Base-by-base conservation (phyloP, 2,329 filamentous ascomycete species). In the Ascochyta pisi region DNA sequence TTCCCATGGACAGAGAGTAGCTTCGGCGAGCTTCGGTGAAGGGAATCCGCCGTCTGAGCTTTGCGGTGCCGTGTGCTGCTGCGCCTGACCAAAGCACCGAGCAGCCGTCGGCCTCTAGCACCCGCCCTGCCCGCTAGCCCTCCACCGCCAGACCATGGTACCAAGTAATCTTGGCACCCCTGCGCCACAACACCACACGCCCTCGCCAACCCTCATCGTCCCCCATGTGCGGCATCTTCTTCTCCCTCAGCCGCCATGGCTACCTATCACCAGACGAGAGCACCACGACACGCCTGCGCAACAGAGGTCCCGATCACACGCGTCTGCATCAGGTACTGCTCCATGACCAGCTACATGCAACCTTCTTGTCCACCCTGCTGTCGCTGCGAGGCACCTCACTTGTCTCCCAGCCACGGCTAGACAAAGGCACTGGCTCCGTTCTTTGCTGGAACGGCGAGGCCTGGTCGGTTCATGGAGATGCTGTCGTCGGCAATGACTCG, bases 391-490 rank as follows among this genome's bases (percentile, higher is more conserved):
- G 94, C 24, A 83, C 86, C 45, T 80, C 85, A 59, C 71, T 95
- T 45, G 85, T 88, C 6, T 73, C 78, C 31, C 95, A 98, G 73
- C 95, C 95, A 2, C 83, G 96, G 4, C 74, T 83, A 38, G 84
- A 89, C 62, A 34, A 70, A 3, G 60, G 65, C 0, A 83, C 82
- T 0, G 81, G 82, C 4, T 91, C 89, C 1, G 80, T 91, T 0
- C 81, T 99, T 2, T 97, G 94, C 82, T 99, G 95, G 95, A 99
- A 99, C 70, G 95, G 95, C 39, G 95, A 99, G 73, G 94, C 92
- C 1, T 99, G 95, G 95, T 88, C 84, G 54, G 82, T 96, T 45
- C 77, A 76, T 8, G 82, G 82, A 31, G 66, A 82, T 9, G 67
- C 74, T 1, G 80, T 96, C n/a, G 55, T 69, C 37, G 90, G 87